Evolutionary conservation across 2,329 filamentous ascomycete genomes (phyloP).

Genomic region (Colletotrichum sp.): DNA sequence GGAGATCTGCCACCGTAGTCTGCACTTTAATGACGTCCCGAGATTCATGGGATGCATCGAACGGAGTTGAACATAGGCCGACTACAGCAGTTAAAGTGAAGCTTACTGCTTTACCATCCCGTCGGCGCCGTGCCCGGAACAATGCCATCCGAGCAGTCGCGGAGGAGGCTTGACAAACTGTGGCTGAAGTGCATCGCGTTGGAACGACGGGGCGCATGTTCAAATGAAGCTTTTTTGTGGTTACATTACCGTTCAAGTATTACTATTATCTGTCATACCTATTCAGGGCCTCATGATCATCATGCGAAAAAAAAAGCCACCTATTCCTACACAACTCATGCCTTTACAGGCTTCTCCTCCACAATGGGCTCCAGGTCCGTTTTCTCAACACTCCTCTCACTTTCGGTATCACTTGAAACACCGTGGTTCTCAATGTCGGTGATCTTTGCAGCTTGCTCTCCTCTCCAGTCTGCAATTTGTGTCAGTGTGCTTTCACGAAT

Average conservation of each 20-base stretch:
- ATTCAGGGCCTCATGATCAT: neutral
- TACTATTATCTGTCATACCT: conserved; percentile 2
- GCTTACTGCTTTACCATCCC: neutral
- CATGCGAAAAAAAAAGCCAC: neutral
- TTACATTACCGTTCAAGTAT: neutral
- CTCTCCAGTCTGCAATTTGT: neutral
- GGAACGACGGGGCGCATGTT: neutral
- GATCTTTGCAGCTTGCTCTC: conserved; percentile 1
- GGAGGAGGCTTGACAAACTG: neutral
- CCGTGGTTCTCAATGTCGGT: conserved; percentile 12
- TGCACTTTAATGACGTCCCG: neutral
- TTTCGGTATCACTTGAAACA: neutral
- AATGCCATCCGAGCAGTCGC: neutral
- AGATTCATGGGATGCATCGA: neutral
- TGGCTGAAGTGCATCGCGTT: neutral
- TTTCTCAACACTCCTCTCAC: conserved; percentile 6
- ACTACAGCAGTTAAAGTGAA: neutral
- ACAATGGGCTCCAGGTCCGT: neutral
- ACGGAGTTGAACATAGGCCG: neutral
- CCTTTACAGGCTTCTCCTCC: neutral
- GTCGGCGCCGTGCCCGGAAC: neutral
- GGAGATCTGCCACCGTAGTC: neutral
- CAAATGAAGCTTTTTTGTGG: neutral
- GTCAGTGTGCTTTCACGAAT: neutral
- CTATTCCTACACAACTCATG: neutral